phyloP scores from a whole-genome alignment of 108 stramenopile genomes.

The Nitzschia sp. region DNA sequence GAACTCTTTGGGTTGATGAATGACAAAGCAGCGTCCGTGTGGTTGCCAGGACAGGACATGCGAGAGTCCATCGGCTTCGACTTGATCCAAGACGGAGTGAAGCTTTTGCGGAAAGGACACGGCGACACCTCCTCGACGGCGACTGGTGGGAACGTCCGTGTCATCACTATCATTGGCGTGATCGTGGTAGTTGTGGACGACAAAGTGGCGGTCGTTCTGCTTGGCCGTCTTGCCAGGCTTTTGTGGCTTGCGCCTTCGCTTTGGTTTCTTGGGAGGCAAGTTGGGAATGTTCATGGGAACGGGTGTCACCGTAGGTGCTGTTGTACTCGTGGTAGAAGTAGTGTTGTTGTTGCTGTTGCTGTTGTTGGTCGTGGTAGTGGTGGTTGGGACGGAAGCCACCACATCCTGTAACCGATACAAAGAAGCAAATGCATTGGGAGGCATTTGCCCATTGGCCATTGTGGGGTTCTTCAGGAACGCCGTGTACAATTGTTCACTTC shows the following conservation, averaged over 20 bases:
- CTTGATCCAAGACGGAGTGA: constrained; percentile 59
- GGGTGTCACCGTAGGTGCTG: constrained; percentile 1
- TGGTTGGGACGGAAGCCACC: background rate
- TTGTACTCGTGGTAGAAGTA: background rate
- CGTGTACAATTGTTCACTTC: no score
- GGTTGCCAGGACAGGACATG: constrained; percentile 70
- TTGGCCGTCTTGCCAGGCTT: constrained; percentile 77
- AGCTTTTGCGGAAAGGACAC: constrained; percentile 73
- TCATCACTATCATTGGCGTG: constrained; percentile 49
- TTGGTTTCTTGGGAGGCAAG: constrained; percentile 32
- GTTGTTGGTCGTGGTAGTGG: background rate
- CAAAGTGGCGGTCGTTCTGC: constrained; percentile 65
- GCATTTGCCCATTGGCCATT: no score
- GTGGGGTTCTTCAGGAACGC: no score
- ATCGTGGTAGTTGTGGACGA: constrained; percentile 75
- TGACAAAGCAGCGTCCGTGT: constrained; percentile 73
- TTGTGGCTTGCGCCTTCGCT: constrained; percentile 62
- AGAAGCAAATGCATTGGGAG: no score
- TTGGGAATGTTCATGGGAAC: background rate
- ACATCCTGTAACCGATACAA: no score
- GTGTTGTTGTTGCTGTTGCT: background rate
- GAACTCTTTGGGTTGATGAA: constrained; percentile 72
- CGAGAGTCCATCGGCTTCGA: constrained; percentile 52
- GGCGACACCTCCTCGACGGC: constrained; percentile 61
- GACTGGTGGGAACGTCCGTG: constrained; percentile 6